Base-by-base conservation (phyloP, 2,329 filamentous ascomycete genomes). In the Fusarium piperis region DNA sequence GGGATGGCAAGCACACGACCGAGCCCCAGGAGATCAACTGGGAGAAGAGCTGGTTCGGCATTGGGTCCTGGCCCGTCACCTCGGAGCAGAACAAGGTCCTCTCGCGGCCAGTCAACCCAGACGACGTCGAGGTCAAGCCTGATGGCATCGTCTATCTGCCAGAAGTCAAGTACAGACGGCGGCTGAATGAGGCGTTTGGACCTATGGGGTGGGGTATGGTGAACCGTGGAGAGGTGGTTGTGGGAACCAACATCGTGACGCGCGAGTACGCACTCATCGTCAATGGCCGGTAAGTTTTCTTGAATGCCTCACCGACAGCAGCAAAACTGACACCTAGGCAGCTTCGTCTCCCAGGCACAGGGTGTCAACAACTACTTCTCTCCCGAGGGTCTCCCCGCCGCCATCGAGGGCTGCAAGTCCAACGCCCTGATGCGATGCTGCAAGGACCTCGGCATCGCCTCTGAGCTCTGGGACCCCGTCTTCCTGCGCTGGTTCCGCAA, bases 351-450 rank as follows among this genome's bases (percentile, higher is more conserved):
- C 30, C 93, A 98, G 74, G 94, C 96, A 1, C 93, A 96, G 73
- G 96, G 96, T 79, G 96, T 98, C 82, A 95, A 97, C 85, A 90
- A 93, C 74, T 99, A 97, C 83, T 99, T 98, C 84, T 90, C 89
- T 75, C 89, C 94, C 35, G 95, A 98, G 75, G 92, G 93, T 62
- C 94, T 99, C 71, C 94, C 96, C 28, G 97, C 95, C 2, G 95
- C 96, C 10, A 95, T 95, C 67, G 96, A 99, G 83, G 96, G 96
- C 59, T 97, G 94, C 87, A 98, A 98, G 83, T 97, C 94, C 70
- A 99, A 99, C 80, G 96, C 96, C 13, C 87, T 99, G 74, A 97
- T 98, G 91, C 93, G 96, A 65, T 98, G 95, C 88, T 98, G 96
- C 86, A 99, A 99, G 85, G 96, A 99, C 81, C 85, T 99, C 33